These are phyloP conservation scores for Myriosclerotinia duriaeana DNA, from an alignment of 2,329 filamentous ascomycete species.

Conservation along the genomic window DNA sequence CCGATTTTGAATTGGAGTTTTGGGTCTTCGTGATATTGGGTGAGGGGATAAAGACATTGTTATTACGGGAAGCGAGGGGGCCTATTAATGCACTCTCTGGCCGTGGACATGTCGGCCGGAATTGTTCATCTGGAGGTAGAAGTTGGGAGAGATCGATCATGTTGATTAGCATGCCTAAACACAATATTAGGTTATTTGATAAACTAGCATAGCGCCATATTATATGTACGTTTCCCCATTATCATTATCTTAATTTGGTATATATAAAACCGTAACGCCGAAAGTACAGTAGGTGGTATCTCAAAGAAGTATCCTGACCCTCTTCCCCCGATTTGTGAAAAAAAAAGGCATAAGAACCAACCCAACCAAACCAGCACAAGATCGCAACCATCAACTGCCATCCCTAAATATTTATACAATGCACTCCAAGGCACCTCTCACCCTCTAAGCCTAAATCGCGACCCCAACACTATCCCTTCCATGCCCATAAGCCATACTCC, in stretches of 20 bases:
- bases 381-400: not conserved
- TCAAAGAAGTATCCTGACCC: constrained; percentile 9
- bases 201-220: not conserved
- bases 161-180: not conserved
- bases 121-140: no score
- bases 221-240: constrained; percentile 1
- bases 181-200: not conserved
- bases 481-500: constrained; percentile 33
- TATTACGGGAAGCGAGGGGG: constrained; percentile 1
- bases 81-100: not conserved
- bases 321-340: not conserved
- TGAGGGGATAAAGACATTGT: not conserved
- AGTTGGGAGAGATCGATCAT: not conserved
- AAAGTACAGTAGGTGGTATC: constrained; percentile 17
- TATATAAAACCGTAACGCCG: constrained; percentile 13
- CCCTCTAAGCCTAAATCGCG: constrained; percentile 43
- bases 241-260: not conserved
- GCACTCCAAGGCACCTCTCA: not conserved
- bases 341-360: not conserved
- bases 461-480: constrained; percentile 47
- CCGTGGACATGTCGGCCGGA: no score
- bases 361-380: not conserved
- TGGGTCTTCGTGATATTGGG: not conserved
- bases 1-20: not conserved
- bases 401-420: not conserved